Base-by-base conservation (phyloP, 176 grass and related monocot species). In the Eragrostis curvula region DNA sequence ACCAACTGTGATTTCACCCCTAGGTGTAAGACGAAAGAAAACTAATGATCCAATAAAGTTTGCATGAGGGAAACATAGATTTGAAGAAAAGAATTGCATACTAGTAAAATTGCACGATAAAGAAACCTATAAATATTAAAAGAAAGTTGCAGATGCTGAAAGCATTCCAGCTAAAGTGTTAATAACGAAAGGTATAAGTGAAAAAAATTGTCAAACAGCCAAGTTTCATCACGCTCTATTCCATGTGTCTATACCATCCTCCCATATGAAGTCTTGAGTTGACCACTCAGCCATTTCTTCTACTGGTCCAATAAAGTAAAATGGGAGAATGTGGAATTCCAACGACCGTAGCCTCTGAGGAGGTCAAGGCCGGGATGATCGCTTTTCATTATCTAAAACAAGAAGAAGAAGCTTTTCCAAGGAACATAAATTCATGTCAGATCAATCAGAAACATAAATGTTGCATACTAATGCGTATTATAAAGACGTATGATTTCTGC, bases 391-490 rank as follows among this genome's bases (percentile, higher is more conserved):
- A n/a, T n/a, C n/a, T n/a, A n/a, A n/a, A n/a, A n/a, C n/a, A n/a
- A n/a, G n/a, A n/a, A n/a, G n/a, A n/a, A n/a, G n/a, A n/a, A n/a
- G n/a, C n/a, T n/a, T n/a, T n/a, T n/a, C n/a, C n/a, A n/a, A n/a
- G n/a, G n/a, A n/a, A n/a, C 20, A 42, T 7, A 52, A 61, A 70
- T 46, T 72, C 5, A 77, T 67, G 27, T 63, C 41, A 77, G 45
- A 78, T 78, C 46, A 72, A 24, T 65, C 66, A 55, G 40, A 55
- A 83, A 78, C 57, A 78, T 68, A 67, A 78, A 83, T 83, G 48
- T 42, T 78, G 12, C 11, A 87, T 53, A 41, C 77, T 5, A 48
- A 77, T 30, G 5, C 66, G 61, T 40, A 80, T 66, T 48, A 66
- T 50, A 71, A 4, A 53, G 55, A 67, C 44, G 29, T 67, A 60